Base-by-base conservation (phyloP, 2,329 filamentous ascomycete species). In the Pseudogymnoascus sp. region DNA sequence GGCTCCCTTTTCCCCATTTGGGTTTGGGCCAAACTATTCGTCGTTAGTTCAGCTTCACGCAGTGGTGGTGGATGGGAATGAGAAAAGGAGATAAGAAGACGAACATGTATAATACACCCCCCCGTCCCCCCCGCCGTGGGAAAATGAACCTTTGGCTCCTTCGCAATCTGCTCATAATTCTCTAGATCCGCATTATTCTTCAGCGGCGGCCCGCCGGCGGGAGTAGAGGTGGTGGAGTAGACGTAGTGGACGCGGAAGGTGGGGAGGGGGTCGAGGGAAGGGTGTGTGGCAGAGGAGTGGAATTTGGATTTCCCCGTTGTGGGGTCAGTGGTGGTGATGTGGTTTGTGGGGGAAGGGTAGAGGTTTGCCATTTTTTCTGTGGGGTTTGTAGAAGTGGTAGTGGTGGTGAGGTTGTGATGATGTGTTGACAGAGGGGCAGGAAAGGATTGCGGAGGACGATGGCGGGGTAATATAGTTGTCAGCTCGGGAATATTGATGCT, bases 1-100 rank as follows among this genome's bases (percentile, higher is more conserved):
- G 3, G 73, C 57, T 6, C 59, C 41, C 41, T 48, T 48, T n/a
- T n/a, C n/a, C n/a, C 23, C 5, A 7, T 23, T 41, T 19, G 6
- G 10, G 19, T 21, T 48, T 48, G 4, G 41, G 41, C 8, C 23
- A 3, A 48, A 48, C 41, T 48, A 15, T 26, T n/a, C 7, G 5
- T 26, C 5, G 39, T 26, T 8, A 45, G 21, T 4, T 23, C 2
- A 9, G 12, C 9, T 12, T 6, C 23, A 2, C 38, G 19, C 18
- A 10, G 10, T 18, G 35, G 2, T 3, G 3, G n/a, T 23, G 19
- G 38, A 23, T 1, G 9, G 10, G 37, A 21, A 21, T 5, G 19
- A 7, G 21, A 26, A 48, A 15, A 2, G 21, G 15, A 12, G n/a
- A n/a, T 2, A 5, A 8, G 23, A 7, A 8, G 13, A 48, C 41